These are phyloP conservation scores for Gremmenia infestans DNA, from an alignment of 2,329 filamentous ascomycete genomes.

Conservation along the genomic window DNA sequence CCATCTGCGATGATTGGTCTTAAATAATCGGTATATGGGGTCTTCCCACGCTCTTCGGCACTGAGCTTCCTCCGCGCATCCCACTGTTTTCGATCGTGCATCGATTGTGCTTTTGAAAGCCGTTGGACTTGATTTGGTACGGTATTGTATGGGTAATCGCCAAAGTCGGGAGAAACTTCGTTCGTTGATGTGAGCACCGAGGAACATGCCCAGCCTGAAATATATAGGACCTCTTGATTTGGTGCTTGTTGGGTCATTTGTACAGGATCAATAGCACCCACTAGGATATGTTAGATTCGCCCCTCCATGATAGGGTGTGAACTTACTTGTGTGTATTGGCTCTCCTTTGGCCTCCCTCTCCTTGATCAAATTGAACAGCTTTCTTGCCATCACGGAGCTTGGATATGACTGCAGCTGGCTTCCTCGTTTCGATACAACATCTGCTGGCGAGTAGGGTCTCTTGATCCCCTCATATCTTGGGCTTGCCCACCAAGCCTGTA, in stretches of 20 bases:
- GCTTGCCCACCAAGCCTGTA: conserved; percentile 85
- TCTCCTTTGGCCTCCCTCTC: conserved; percentile 73
- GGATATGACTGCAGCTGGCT: conserved; percentile 83
- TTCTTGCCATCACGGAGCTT: conserved; percentile 90
- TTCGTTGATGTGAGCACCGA: conserved; percentile 90
- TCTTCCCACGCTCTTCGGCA: conserved; percentile 64
- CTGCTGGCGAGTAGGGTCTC: conserved; percentile 82
- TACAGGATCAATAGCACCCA: conserved; percentile 97
- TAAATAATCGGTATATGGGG: conserved; percentile 86
- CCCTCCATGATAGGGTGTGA: not conserved
- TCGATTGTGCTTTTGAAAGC: conserved; percentile 90
- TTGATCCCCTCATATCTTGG: conserved; percentile 85
- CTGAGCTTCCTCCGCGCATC: conserved; percentile 76
- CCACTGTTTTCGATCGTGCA: conserved; percentile 96
- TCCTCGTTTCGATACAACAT: conserved; percentile 90
- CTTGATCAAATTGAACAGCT: conserved; percentile 84
- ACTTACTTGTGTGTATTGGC: conserved; percentile 86
- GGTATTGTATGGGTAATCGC: conserved; percentile 98
- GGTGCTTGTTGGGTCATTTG: conserved; percentile 99
- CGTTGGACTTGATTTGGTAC: conserved; percentile 97
- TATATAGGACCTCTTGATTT: conserved; percentile 92
- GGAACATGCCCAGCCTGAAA: conserved; percentile 97
- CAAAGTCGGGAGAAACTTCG: conserved; percentile 95
- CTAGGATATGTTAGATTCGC: conserved; percentile 38
- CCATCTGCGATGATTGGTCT: conserved; percentile 94